Evolutionary conservation across 768 basidiomycete species (phyloP).

Genomic region (Dentipellis fragilis): DNA sequence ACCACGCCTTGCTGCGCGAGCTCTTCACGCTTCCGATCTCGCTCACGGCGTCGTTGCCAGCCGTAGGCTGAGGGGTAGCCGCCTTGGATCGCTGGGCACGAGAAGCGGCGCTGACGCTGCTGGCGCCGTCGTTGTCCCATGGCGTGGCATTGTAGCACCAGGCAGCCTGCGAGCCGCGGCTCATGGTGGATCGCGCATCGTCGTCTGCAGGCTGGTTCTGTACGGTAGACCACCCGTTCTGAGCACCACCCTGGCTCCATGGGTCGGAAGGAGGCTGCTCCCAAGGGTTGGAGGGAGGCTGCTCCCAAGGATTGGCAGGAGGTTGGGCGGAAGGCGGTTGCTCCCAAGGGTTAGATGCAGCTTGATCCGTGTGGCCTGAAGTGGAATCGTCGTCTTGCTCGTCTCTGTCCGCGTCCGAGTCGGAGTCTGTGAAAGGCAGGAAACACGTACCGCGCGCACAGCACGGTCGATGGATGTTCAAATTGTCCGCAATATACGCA

Average conservation of each 20-base stretch:
- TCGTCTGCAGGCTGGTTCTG: too few relatives aligned
- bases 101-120: background rate
- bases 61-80: background rate
- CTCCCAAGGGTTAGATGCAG: background rate
- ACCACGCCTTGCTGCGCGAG: background rate
- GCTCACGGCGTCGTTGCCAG: background rate
- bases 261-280: too few relatives aligned
- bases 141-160: background rate
- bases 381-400: background rate
- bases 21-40: background rate
- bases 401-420: background rate
- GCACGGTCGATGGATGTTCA: background rate
- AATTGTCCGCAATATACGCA: background rate
- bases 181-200: too few relatives aligned
- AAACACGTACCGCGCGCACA: background rate
- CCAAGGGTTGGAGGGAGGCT: too few relatives aligned
- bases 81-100: background rate
- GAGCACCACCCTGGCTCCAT: too few relatives aligned
- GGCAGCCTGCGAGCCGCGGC: background rate
- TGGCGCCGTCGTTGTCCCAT: background rate
- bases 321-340: background rate
- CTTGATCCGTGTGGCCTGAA: background rate
- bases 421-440: background rate
- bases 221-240: too few relatives aligned
- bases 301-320: background rate